phyloP scores from a whole-genome alignment of 805 yeast genomes.

The Pichia phayaonensis region DNA sequence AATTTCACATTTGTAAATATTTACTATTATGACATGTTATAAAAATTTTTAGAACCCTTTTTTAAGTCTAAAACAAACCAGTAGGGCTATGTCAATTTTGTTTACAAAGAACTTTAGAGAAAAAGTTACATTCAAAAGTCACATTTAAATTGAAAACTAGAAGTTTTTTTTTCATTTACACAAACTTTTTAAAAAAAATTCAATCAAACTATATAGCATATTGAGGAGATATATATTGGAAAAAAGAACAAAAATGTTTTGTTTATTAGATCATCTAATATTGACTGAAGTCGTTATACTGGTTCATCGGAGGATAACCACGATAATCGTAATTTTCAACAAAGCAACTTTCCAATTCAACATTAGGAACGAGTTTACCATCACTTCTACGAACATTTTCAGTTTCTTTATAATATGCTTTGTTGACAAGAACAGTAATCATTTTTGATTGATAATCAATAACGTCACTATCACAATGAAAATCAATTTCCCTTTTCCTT shows the following conservation, averaged over 20 bases:
- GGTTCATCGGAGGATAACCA: neutral
- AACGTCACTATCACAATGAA: constrained; percentile 36
- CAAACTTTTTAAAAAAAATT: neutral
- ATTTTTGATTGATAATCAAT: constrained; percentile 46
- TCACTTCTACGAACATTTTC: constrained; percentile 10
- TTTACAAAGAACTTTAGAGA: too few species aligned
- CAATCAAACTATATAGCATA: neutral
- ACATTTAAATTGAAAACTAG: too few species aligned
- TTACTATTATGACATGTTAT: too few species aligned
- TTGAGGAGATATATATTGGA: neutral
- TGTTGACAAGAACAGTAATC: constrained; percentile 39
- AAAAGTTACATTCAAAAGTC: too few species aligned
- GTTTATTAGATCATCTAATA: neutral
- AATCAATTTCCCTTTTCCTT: constrained; percentile 18
- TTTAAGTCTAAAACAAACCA: too few species aligned
- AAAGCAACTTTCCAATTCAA: neutral
- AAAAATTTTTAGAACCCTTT: too few species aligned
- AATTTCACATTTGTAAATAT: too few species aligned
- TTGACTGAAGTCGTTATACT: neutral
- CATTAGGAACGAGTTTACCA: constrained; percentile 2
- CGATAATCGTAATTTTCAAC: neutral
- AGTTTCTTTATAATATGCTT: constrained; percentile 30
- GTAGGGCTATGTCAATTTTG: too few species aligned
- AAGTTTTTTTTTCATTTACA: too few species aligned
- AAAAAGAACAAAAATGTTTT: neutral